These are phyloP conservation scores for Bacterosira constricta DNA, from an alignment of 108 stramenopile genomes.

Conservation along the genomic window DNA sequence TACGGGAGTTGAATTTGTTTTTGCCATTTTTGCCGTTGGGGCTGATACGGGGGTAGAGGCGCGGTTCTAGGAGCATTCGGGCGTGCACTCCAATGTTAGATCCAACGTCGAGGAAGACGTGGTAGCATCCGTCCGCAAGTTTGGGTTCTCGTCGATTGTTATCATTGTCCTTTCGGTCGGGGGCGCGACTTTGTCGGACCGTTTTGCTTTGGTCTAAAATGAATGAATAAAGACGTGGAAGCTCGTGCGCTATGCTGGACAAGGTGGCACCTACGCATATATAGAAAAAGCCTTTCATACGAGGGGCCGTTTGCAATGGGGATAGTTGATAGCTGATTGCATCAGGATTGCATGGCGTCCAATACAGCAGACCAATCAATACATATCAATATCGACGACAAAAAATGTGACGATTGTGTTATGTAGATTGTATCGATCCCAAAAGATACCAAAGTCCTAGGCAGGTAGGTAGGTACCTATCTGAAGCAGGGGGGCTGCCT, in stretches of 20 bases:
- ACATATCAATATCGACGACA: too few relatives aligned
- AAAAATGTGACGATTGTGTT: too few relatives aligned
- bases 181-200: not conserved
- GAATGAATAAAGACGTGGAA: not conserved
- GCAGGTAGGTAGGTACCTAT: too few relatives aligned
- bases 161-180: not conserved
- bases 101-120: conserved; percentile 48
- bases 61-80: conserved; percentile 43
- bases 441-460: too few relatives aligned
- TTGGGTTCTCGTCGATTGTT: not conserved
- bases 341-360: too few relatives aligned
- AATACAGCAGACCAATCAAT: too few relatives aligned
- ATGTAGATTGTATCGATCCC: too few relatives aligned
- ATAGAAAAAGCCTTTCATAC: not conserved
- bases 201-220: not conserved
- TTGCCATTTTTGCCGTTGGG: not conserved
- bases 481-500: too few relatives aligned
- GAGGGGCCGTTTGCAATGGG: too few relatives aligned
- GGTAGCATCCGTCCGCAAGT: conserved; percentile 42
- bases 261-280: not conserved
- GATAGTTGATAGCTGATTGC: too few relatives aligned
- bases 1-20: not conserved
- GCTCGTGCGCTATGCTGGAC: not conserved
- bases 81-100: conserved; percentile 41
- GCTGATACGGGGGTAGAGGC: conserved; percentile 20